These are phyloP conservation scores for Calamus simplicifolius DNA, from an alignment of 176 grass and related monocot species.

Conservation along the genomic window DNA sequence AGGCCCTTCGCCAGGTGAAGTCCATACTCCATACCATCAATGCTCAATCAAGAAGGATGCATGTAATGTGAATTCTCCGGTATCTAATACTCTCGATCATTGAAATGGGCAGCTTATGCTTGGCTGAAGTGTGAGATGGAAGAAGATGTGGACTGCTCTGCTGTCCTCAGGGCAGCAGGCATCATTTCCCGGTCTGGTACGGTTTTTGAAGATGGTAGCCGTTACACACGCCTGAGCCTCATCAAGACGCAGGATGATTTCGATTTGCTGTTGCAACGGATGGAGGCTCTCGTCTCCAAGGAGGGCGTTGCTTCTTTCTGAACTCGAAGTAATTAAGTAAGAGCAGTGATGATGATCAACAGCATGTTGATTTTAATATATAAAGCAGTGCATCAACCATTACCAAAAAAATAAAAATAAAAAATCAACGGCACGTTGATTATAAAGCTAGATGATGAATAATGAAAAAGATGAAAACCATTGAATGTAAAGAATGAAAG, in stretches of 20 bases:
- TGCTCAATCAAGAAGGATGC: background rate
- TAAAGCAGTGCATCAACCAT: too few species aligned
- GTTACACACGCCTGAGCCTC: conserved; percentile 55
- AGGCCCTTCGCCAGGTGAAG: conserved; percentile 60
- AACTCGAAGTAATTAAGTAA: too few species aligned
- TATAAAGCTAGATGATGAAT: too few species aligned
- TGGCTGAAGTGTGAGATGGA: conserved; percentile 78
- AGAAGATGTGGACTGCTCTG: conserved; percentile 47
- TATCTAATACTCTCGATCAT: background rate
- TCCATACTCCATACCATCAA: too few species aligned
- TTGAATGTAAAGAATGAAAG: too few species aligned
- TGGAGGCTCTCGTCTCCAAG: conserved; percentile 39
- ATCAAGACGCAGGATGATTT: conserved; percentile 58
- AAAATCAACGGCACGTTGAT: too few species aligned
- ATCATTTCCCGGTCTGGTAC: conserved; percentile 38
- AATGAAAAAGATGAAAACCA: too few species aligned
- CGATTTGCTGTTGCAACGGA: conserved; percentile 44
- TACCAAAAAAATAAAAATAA: too few species aligned
- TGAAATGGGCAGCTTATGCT: conserved; percentile 47
- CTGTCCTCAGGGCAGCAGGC: conserved; percentile 33
- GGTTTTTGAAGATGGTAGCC: background rate
- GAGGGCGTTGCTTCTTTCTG: conserved; percentile 14
- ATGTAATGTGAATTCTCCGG: too few species aligned
- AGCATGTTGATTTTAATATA: conserved; percentile 9
- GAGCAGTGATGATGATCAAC: background rate